phyloP scores from a whole-genome alignment of 495 filamentous ascomycete genomes.

The Alectoria sarmentosa region DNA sequence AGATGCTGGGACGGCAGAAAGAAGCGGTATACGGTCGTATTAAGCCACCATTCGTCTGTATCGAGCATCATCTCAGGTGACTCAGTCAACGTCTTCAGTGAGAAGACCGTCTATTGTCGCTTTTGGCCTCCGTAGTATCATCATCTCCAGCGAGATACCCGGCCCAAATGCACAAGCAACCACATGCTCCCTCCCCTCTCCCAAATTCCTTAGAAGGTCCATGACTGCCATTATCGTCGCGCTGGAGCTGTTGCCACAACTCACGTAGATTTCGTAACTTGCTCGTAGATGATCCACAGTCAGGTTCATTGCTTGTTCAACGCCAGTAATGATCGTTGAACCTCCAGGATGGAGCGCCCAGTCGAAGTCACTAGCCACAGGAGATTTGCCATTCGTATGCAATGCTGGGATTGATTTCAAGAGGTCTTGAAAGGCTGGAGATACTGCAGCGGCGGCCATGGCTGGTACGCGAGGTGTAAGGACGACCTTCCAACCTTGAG shows the following conservation, averaged over 20 bases:
- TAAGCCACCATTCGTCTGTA: neutral
- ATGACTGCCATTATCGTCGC: constrained; percentile 56
- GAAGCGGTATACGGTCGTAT: neutral
- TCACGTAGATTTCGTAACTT: constrained; percentile 55
- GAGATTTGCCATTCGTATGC: constrained; percentile 32
- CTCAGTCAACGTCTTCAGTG: constrained; percentile 19
- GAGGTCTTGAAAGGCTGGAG: constrained; percentile 43
- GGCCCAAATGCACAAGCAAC: constrained; percentile 62
- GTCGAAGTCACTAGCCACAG: constrained; percentile 47
- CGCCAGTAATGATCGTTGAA: constrained; percentile 53
- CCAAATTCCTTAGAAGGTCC: constrained; percentile 49
- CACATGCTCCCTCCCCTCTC: constrained; percentile 45
- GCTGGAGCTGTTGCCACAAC: constrained; percentile 55
- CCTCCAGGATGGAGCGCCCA: constrained; percentile 67
- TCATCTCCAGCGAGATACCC: constrained; percentile 57
- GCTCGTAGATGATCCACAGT: constrained; percentile 52
- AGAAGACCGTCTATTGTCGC: constrained; percentile 11
- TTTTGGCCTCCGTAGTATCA: constrained; percentile 43
- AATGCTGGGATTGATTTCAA: constrained; percentile 37
- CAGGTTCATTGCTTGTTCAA: constrained; percentile 47
- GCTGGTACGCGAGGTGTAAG: constrained; percentile 50
- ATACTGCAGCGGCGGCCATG: constrained; percentile 40
- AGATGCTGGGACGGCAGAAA: neutral
- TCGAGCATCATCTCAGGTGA: neutral
- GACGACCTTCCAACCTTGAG: constrained; percentile 50